These are phyloP conservation scores for Dryas octopetala DNA, from an alignment of 306 rosid species.

Conservation along the genomic window DNA sequence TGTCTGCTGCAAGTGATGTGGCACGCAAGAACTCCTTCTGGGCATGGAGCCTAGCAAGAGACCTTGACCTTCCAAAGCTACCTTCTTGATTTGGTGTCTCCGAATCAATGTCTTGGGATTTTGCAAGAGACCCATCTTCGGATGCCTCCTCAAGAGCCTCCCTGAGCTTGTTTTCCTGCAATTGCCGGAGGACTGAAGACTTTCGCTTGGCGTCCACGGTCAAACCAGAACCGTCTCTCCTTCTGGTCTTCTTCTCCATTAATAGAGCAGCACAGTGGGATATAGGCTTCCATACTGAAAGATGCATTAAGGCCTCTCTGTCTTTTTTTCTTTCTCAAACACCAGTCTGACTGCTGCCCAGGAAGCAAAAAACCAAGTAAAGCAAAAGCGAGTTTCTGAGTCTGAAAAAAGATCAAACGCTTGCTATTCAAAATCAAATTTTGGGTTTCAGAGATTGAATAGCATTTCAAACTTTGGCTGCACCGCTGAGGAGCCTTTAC, in stretches of 20 bases:
- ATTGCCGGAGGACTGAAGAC: constrained; percentile 71
- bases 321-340: constrained; percentile 1
- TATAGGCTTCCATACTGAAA: constrained; percentile 96
- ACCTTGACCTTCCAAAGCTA: constrained; percentile 79
- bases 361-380: constrained; percentile 15
- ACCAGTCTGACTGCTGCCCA: constrained; percentile 12
- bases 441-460: constrained; percentile 18
- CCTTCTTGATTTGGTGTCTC: constrained; percentile 65
- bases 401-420: constrained; percentile 6
- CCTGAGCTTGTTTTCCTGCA: constrained; percentile 88
- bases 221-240: constrained; percentile 48
- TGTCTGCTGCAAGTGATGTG: constrained; percentile 84
- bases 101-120: constrained; percentile 75
- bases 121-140: constrained; percentile 79
- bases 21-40: constrained; percentile 90
- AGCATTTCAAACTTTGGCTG: constrained; percentile 36
- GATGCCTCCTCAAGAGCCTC: constrained; percentile 99
- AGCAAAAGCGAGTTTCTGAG: constrained; percentile 29
- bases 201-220: constrained; percentile 48
- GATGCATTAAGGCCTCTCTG: constrained; percentile 60
- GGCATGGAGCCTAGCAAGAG: constrained; percentile 87
- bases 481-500: constrained; percentile 29
- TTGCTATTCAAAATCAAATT: constrained; percentile 29
- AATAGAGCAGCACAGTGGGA: constrained; percentile 89
- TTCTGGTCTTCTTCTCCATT: constrained; percentile 83